Evolutionary conservation across 2,329 filamentous ascomycete genomes (phyloP).

Genomic region (Cadophora luteo-olivacea): DNA sequence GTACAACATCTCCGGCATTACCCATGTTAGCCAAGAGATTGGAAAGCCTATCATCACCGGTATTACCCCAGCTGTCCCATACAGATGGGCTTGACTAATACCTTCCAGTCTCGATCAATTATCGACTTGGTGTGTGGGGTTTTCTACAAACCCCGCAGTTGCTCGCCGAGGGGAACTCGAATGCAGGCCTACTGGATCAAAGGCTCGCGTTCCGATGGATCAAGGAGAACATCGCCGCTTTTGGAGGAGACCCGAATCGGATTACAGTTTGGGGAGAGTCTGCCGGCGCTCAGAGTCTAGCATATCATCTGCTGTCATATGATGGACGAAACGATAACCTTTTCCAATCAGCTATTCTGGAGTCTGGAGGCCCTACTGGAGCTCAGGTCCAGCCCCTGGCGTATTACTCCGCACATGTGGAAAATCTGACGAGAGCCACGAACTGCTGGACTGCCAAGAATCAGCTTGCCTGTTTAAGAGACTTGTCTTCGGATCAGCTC

Average conservation of each 20-base stretch:
- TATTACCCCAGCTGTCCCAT: slow-evolving; percentile 32
- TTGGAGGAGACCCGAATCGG: slow-evolving; percentile 9
- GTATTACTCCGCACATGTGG: slow-evolving; percentile 16
- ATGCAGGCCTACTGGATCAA: slow-evolving; percentile 5
- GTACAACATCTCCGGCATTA: slow-evolving; percentile 70
- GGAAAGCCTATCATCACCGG: slow-evolving; percentile 45
- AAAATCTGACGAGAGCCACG: slow-evolving; percentile 19
- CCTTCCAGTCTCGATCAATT: slow-evolving; percentile 16
- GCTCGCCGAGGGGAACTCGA: slow-evolving; percentile 6
- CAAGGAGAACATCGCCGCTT: slow-evolving; percentile 17
- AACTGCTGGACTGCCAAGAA: slow-evolving; percentile 9
- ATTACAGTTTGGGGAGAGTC: slow-evolving; percentile 17
- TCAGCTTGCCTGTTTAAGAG: slow-evolving; percentile 10
- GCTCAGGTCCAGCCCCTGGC: slow-evolving; percentile 18
- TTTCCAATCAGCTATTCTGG: slow-evolving; percentile 8
- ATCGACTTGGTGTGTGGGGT: slow-evolving; percentile 14
- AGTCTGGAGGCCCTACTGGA: slow-evolving; percentile 12
- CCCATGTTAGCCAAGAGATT: slow-evolving; percentile 58
- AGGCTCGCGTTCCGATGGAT: slow-evolving; percentile 15
- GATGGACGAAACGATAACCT: slow-evolving; percentile 14
- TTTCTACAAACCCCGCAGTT: slow-evolving; percentile 8
- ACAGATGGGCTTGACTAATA: not conserved
- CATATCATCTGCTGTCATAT: slow-evolving; percentile 12
- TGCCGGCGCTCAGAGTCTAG: slow-evolving; percentile 12
- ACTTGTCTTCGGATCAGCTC: slow-evolving; percentile 3